Base-by-base conservation (phyloP, 768 basidiomycete genomes). In the Suillus ampliporus region DNA sequence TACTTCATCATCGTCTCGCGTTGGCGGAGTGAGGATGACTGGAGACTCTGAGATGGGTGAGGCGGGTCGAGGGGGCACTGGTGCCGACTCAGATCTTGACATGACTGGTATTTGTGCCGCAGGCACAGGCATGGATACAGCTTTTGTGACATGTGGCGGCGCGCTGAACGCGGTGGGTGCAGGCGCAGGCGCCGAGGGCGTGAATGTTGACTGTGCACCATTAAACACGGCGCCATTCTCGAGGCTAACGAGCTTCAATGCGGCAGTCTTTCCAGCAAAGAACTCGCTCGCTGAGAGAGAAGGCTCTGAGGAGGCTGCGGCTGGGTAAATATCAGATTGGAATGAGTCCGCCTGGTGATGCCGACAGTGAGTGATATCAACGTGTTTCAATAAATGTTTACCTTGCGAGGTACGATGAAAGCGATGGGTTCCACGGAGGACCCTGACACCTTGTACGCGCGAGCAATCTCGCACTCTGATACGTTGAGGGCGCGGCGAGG, bases 301-400 rank as follows among this genome's bases (percentile, higher is more conserved):
- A 17, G 95, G 86, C 70, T 96, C 91, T 61, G 83, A 75, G 5
- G 94, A 93, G 0, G 88, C 88, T 1, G 95, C 97, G 10, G 94
- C 92, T 5, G 97, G 97, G 83, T 87, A 99, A 75, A 99, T 97
- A 76, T 98, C 97, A 15, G 94, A 89, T 76, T 99, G 97, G 92
- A 98, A 99, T 5, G 89, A 88, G 62, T 99, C 95, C 41, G 95
- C 85, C 92, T 95, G 8, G 41, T 5, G 31, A 21, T 19, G 23
- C 34, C 43, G 41, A 65, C 26, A 34, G 58, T 38, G 13, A 41
- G 37, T 6, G 23, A 5, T 13, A 56, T 26, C 17, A 17, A 15
- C n/a, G 31, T n/a, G 52, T 50, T 61, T 31, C 37, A 37, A 37
- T 5, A 31, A n/a, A 9, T 19, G 73, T 84, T 58, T 65, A 92